Evolutionary conservation across 108 stramenopile genomes (phyloP).

Genomic region (Schizochytrium sp.): DNA sequence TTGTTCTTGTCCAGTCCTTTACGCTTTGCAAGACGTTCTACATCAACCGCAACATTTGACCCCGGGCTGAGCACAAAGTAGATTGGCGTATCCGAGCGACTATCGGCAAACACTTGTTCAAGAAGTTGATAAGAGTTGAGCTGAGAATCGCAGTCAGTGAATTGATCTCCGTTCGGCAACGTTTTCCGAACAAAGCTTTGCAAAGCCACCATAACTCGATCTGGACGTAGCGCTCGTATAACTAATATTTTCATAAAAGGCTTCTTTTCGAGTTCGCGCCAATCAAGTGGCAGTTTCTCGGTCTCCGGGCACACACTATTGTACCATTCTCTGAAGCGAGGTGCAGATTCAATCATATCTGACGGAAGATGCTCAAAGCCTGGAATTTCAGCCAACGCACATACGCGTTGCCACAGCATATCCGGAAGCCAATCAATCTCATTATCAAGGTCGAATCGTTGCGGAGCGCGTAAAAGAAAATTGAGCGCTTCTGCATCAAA

Average conservation of each 20-base stretch:
- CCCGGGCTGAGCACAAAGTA: slow-evolving; percentile 81
- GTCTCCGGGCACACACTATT: slow-evolving; percentile 66
- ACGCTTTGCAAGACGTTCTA: slow-evolving; percentile 67
- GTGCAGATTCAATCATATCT: slow-evolving; percentile 68
- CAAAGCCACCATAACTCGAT: slow-evolving; percentile 72
- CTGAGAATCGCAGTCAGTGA: slow-evolving; percentile 66
- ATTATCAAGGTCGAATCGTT: slow-evolving; percentile 61
- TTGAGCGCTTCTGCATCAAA: slow-evolving; percentile 66
- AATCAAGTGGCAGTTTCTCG: slow-evolving; percentile 71
- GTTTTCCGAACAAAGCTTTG: slow-evolving; percentile 46
- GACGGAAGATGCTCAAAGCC: slow-evolving; percentile 65
- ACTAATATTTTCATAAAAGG: slow-evolving; percentile 68
- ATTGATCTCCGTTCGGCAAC: slow-evolving; percentile 67
- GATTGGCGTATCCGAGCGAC: slow-evolving; percentile 72
- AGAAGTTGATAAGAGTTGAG: slow-evolving; percentile 67
- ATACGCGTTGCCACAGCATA: slow-evolving; percentile 53
- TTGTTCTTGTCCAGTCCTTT: slow-evolving; percentile 61
- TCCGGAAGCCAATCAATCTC: slow-evolving; percentile 75
- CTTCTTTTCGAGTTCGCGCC: slow-evolving; percentile 70
- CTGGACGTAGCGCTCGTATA: slow-evolving; percentile 74
- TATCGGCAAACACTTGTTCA: slow-evolving; percentile 68
- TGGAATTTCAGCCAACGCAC: slow-evolving; percentile 25
- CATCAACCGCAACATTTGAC: slow-evolving; percentile 68
- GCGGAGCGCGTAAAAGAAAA: slow-evolving; percentile 68
- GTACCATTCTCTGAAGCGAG: slow-evolving; percentile 73